phyloP scores from a whole-genome alignment of 2,329 filamentous ascomycete genomes.

The Venturiaceae sp. region DNA sequence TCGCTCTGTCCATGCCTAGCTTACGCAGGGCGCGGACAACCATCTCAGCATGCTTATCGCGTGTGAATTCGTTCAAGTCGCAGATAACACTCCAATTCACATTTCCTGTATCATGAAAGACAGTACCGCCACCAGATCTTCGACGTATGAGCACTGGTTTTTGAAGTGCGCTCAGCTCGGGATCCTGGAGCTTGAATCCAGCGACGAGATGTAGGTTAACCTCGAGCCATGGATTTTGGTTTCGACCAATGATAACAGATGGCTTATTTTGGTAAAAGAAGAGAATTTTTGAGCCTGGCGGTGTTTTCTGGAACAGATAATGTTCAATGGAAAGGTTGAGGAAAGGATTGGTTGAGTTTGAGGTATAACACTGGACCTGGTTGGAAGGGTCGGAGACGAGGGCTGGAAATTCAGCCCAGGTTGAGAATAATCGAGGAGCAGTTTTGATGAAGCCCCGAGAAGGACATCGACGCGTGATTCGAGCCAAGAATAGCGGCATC shows the following conservation, averaged over 20 bases:
- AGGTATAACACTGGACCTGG: conserved; percentile 60
- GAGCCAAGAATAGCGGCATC: not conserved
- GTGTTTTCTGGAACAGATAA: conserved; percentile 67
- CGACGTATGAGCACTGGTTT: conserved; percentile 62
- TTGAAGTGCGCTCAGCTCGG: conserved; percentile 21
- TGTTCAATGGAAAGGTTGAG: conserved; percentile 93
- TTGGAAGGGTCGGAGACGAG: conserved; percentile 19
- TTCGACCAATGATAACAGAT: conserved; percentile 83
- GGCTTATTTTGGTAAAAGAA: conserved; percentile 84
- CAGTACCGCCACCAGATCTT: conserved; percentile 80
- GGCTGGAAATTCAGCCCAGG: not conserved
- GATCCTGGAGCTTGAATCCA: conserved; percentile 11
- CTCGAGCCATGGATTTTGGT: conserved; percentile 97
- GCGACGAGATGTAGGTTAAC: conserved; percentile 60
- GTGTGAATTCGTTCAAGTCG: conserved; percentile 65
- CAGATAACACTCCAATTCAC: conserved; percentile 92
- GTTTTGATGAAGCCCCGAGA: no score
- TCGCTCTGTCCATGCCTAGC: conserved; percentile 48
- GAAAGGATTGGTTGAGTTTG: conserved; percentile 62
- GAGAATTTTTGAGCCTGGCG: conserved; percentile 63
- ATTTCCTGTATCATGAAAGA: conserved; percentile 90
- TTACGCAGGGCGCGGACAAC: conserved; percentile 69
- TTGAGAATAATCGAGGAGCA: not conserved
- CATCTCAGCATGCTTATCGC: conserved; percentile 86
- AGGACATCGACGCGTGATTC: not conserved